Evolutionary conservation across 2,329 filamentous ascomycete species (phyloP).

Genomic region (Xylariaceae sp.): DNA sequence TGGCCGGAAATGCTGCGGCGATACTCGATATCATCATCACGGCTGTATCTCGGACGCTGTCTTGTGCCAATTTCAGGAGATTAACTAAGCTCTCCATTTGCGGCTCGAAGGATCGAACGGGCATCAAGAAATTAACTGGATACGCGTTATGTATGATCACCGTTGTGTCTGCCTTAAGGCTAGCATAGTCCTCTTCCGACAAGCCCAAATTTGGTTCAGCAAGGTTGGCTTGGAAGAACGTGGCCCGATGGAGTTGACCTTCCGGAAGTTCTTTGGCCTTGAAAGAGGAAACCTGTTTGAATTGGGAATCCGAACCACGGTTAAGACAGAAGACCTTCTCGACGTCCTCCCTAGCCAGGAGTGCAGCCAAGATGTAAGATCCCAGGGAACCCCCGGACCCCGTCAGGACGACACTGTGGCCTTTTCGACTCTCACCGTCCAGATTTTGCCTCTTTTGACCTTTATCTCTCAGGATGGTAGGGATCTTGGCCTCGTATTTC

Average conservation of each 20-base stretch:
- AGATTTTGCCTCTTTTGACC: background rate
- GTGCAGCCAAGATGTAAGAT: conserved; percentile 18
- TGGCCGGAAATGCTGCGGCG: conserved; percentile 20
- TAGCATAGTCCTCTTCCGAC: conserved; percentile 13
- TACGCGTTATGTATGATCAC: conserved; percentile 27
- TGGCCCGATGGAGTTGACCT: conserved; percentile 15
- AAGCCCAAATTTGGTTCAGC: conserved; percentile 22
- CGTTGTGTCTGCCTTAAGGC: conserved; percentile 18
- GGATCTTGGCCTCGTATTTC: conserved; percentile 14
- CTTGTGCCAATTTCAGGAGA: conserved; percentile 21
- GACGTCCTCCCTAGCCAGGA: conserved; percentile 12
- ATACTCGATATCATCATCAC: conserved; percentile 30
- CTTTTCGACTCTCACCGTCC: background rate
- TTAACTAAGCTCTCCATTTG: conserved; percentile 19
- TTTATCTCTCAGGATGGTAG: background rate
- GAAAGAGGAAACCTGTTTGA: conserved; percentile 15
- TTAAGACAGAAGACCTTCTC: conserved; percentile 19
- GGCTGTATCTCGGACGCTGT: conserved; percentile 7
- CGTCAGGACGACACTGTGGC: conserved; percentile 15
- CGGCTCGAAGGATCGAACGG: conserved; percentile 23
- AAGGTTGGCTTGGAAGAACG: conserved; percentile 21
- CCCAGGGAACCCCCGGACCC: conserved; percentile 21
- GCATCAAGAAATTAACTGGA: conserved; percentile 27
- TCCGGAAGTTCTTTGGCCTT: conserved; percentile 12
- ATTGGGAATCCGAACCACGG: conserved; percentile 5